Evolutionary conservation across 2,329 filamentous ascomycete species (phyloP).

Genomic region (Dothidotthia symphoricarpi): DNA sequence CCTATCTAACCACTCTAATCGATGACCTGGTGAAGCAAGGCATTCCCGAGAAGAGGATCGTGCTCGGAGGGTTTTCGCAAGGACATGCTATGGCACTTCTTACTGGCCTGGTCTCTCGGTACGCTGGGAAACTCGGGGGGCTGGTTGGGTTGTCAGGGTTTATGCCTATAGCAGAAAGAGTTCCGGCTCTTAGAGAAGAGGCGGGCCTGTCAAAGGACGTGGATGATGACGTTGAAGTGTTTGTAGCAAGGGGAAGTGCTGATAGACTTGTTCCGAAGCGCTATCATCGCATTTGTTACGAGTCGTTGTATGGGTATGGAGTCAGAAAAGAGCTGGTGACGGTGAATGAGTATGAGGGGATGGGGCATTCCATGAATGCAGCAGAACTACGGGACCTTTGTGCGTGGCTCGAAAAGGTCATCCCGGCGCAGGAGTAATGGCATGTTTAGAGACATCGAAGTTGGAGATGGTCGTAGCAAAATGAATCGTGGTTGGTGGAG

Average conservation of each 20-base stretch:
- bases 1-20: constrained; percentile 45
- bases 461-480: no score
- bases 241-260: constrained; percentile 49
- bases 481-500: no score
- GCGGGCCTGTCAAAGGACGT: constrained; percentile 36
- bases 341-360: constrained; percentile 49
- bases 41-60: constrained; percentile 44
- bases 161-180: constrained; percentile 44
- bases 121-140: constrained; percentile 43
- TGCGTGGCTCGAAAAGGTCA: constrained; percentile 43
- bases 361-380: constrained; percentile 48
- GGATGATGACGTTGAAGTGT: constrained; percentile 43
- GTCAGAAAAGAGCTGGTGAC: constrained; percentile 42
- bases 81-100: constrained; percentile 49
- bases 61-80: constrained; percentile 52
- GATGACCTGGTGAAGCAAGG: constrained; percentile 45
- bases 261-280: constrained; percentile 51
- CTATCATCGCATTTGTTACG: constrained; percentile 45
- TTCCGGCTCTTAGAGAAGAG: constrained; percentile 42
- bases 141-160: constrained; percentile 51
- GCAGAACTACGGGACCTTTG: constrained; percentile 50
- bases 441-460: no score
- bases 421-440: constrained; percentile 38
- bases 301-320: constrained; percentile 43
- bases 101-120: constrained; percentile 44